Evolutionary conservation across 1,284 basidiomycete species (phyloP).

Genomic region (Leccinum huronense): DNA sequence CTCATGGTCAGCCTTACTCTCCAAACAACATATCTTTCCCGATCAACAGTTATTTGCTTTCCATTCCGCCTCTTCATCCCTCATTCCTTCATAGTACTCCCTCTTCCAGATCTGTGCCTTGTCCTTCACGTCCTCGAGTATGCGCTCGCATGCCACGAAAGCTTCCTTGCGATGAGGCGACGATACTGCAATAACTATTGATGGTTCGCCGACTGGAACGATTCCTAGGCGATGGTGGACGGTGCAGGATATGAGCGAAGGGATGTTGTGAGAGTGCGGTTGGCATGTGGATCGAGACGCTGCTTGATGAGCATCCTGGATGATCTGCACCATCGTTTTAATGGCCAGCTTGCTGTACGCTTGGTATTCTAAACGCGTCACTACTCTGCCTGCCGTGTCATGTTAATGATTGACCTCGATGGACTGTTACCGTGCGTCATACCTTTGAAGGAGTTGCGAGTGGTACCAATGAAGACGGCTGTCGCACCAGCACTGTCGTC

Average conservation of each 20-base stretch:
- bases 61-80: slow-evolving; percentile 65
- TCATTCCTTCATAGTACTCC: slow-evolving; percentile 75
- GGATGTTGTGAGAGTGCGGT: slow-evolving; percentile 28
- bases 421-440: slow-evolving; percentile 6
- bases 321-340: slow-evolving; percentile 69
- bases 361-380: slow-evolving; percentile 77
- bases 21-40: slow-evolving; percentile 12
- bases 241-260: slow-evolving; percentile 52
- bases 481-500: slow-evolving; percentile 68
- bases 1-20: slow-evolving; percentile 14
- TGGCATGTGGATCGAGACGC: slow-evolving; percentile 47
- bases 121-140: slow-evolving; percentile 81
- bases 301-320: slow-evolving; percentile 47
- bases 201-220: slow-evolving; percentile 77
- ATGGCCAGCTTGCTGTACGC: slow-evolving; percentile 82
- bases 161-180: slow-evolving; percentile 84
- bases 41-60: slow-evolving; percentile 55
- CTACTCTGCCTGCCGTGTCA: slow-evolving; percentile 57
- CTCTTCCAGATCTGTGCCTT: slow-evolving; percentile 88
- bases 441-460: slow-evolving; percentile 61
- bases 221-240: slow-evolving; percentile 78
- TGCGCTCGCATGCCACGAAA: slow-evolving; percentile 75
- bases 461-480: slow-evolving; percentile 73
- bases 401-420: slow-evolving; percentile 8
- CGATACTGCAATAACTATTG: slow-evolving; percentile 83